Base-by-base conservation (phyloP, 2,329 filamentous ascomycete species). In the Samsoniella hepiali region DNA sequence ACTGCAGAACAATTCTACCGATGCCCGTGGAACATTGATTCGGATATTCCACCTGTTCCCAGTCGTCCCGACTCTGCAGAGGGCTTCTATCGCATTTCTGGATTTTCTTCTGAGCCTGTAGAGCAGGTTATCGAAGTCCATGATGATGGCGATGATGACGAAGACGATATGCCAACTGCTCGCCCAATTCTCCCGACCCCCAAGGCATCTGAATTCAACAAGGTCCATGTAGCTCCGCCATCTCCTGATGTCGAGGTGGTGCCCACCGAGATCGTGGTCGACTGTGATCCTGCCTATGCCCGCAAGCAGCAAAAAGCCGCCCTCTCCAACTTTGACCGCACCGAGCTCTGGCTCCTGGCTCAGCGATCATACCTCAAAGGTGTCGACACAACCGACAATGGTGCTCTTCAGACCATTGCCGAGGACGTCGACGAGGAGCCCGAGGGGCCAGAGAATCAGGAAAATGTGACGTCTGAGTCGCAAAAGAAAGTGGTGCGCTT, bases 1-100 rank as follows among this genome's bases (percentile, higher is more conserved):
- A 93, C 90, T n/a, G 94, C 94, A 10, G 91, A 97, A 73, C 87
- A 90, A 66, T 98, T 97, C 71, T 98, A 98, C 77, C 88, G 89
- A 66, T 84, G 89, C 34, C 93, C 93, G 3, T 97, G 93, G 89
- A 83, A 81, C 67, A 76, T 77, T 29, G 73, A 79, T 58, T 58
- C 77, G n/a, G 71, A 73, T 8, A 70, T 72, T 44, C 74, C 76
- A 32, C 73, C 75, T 3, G 68, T 78, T 3, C 74, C 76, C 9
- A 71, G 71, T 68, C 67, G 72, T 67, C 70, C 77, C 69, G 59
- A 80, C 68, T 32, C 77, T 66, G 67, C 73, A 67, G 77, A 78
- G 66, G 71, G 73, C 40, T 79, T 69, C 70, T 79, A 71, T 72
- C 77, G 68, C 68, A 75, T 68, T 34, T 67, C 72, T 54, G 75